phyloP scores from a whole-genome alignment of 768 basidiomycete species.

The Dendrothele bispora region DNA sequence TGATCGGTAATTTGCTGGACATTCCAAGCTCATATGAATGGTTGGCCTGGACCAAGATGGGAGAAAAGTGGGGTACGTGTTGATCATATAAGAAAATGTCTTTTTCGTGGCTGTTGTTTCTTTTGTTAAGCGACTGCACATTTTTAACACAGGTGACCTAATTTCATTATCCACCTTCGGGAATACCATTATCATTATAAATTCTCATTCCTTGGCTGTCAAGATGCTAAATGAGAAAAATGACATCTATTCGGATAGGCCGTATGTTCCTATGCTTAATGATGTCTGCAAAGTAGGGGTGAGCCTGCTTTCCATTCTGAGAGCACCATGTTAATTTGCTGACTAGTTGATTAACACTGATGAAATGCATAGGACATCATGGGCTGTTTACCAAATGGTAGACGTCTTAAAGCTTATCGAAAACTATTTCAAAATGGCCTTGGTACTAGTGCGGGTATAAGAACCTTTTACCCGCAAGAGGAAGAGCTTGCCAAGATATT shows the following conservation, averaged over 20 bases:
- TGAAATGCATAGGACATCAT: neutral
- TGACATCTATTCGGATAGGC: conserved; percentile 35
- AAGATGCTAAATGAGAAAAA: conserved; percentile 41
- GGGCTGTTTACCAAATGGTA: neutral
- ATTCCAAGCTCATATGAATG: neutral
- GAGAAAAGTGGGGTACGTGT: neutral
- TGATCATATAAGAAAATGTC: too few relatives aligned
- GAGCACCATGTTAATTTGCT: neutral
- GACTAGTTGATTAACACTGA: too few relatives aligned
- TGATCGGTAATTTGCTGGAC: neutral
- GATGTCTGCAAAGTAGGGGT: neutral
- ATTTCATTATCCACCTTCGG: conserved; percentile 27
- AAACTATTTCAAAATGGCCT: too few relatives aligned
- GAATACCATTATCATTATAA: too few relatives aligned
- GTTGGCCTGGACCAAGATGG: neutral
- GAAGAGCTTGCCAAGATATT: too few relatives aligned
- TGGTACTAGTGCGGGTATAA: too few relatives aligned
- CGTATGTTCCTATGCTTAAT: conserved; percentile 1
- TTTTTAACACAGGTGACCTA: conserved; percentile 28
- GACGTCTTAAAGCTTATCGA: neutral
- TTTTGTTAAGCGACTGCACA: too few relatives aligned
- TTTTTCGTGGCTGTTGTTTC: neutral
- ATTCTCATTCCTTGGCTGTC: too few relatives aligned
- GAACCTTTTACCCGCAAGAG: too few relatives aligned
- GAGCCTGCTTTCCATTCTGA: neutral